Base-by-base conservation (phyloP, 257 asterid genomes). In the Gentiana dahurica region DNA sequence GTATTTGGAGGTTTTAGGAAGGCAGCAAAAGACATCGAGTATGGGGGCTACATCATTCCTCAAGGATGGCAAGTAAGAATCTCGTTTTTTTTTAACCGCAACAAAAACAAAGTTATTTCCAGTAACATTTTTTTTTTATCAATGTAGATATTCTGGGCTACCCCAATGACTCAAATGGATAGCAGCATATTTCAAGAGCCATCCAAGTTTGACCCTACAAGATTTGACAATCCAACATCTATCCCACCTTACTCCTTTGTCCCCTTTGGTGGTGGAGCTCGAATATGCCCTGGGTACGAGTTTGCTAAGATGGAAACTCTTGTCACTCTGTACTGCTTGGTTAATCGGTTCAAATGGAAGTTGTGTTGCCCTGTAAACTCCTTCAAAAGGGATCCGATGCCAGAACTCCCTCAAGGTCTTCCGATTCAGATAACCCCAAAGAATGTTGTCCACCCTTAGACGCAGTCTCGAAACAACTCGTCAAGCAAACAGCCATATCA, bases 41-140 rank as follows among this genome's bases (percentile, higher is more conserved):
- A 63, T 49, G 75, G 75, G 33, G 90, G 86, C 51, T 75, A 81
- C 77, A 48, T 66, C 54, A 79, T 83, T 48, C 95, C 95, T 0
- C 79, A 77, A 67, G 95, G 94, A 72, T 84, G 95, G 94, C 86
- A 81, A 68, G 87, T 85, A 85, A 77, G 77, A 63, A 15, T 36
- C 12, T 36, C 50, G 8, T 34, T 15, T 24, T 41, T 13, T 37
- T 39, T 5, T 1, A 39, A 49, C 44, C 13, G 10, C 45, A 15
- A 3, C 8, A 9, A 36, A 46, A 24, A 55, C 48, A 11, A 50
- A 0, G 24, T 24, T 39, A 4, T 5, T 39, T 0, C 45, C 45
- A 39, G 24, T 15, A 8, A 39, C 7, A 5, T 39, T 39, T n/a
- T 12, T 33, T 39, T n/a, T 12, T 33, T 11, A 24, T 44, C 55